A percentile compares a stretch with the other conserved stretches of the same genome.
Evolutionary conservation across 352 stramenopile genomes (phyloP).

Genomic region (Phytophthora colocasiae): DNA sequence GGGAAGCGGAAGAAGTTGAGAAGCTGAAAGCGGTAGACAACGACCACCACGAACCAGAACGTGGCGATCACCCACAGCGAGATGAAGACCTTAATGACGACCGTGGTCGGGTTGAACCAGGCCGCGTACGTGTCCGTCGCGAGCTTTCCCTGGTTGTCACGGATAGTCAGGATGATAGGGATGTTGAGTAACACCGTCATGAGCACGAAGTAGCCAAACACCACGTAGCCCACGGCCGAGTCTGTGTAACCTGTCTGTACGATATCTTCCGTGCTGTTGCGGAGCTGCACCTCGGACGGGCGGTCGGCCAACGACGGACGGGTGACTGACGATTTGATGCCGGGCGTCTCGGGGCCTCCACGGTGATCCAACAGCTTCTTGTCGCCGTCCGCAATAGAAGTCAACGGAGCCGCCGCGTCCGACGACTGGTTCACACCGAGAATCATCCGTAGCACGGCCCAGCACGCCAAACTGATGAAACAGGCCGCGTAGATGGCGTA

Average conservation of each 20-base stretch:
- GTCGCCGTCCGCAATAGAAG: conserved; percentile 37
- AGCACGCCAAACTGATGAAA: conserved; percentile 43
- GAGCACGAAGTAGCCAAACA: conserved; percentile 70
- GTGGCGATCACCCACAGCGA: conserved; percentile 59
- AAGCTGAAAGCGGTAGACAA: conserved; percentile 52
- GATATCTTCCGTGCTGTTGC: conserved; percentile 55
- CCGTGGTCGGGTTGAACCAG: conserved; percentile 60
- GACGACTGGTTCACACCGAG: conserved; percentile 26
- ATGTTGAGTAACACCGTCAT: conserved; percentile 65
- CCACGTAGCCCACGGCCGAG: conserved; percentile 48
- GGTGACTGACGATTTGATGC: conserved; percentile 33
- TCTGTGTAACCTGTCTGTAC: conserved; percentile 56
- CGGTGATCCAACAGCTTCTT: conserved; percentile 71
- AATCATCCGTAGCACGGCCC: conserved; percentile 30
- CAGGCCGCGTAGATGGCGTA: conserved; percentile 61
- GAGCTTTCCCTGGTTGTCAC: conserved; percentile 66
- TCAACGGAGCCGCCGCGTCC: conserved; percentile 16
- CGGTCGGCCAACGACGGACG: conserved; percentile 54
- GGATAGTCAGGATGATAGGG: conserved; percentile 57
- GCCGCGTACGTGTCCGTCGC: conserved; percentile 47
- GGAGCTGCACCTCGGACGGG: conserved; percentile 51
- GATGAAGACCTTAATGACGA: conserved; percentile 72
- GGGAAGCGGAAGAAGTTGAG: conserved; percentile 73
- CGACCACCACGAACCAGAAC: conserved; percentile 58
- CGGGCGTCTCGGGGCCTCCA: conserved; percentile 56